These are phyloP conservation scores for Irpex sp. DNA, from an alignment of 1,284 basidiomycete species.

Conservation along the genomic window DNA sequence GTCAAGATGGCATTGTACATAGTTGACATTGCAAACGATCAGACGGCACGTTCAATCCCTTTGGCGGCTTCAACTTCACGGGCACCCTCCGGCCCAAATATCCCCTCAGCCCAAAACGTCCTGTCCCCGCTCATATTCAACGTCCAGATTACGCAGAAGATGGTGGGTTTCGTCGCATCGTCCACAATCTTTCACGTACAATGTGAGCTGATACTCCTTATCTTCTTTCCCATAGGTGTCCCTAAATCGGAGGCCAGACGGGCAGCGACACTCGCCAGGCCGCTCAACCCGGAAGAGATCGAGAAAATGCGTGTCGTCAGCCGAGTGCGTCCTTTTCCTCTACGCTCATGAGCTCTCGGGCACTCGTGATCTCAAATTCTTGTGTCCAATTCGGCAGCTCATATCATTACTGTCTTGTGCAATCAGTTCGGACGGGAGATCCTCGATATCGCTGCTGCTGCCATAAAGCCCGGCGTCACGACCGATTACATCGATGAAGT, in stretches of 20 bases:
- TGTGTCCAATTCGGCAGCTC: slow-evolving; percentile 13
- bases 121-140: slow-evolving; percentile 72
- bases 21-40: no score
- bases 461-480: slow-evolving; percentile 86
- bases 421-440: slow-evolving; percentile 85
- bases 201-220: slow-evolving; percentile 26
- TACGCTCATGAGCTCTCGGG: slow-evolving; percentile 4
- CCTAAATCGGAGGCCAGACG: slow-evolving; percentile 58
- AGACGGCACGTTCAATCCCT: slow-evolving; percentile 77
- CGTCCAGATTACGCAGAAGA: slow-evolving; percentile 77
- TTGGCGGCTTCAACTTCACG: slow-evolving; percentile 62
- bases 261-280: slow-evolving; percentile 59
- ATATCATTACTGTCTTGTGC: slow-evolving; percentile 14
- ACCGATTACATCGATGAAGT: slow-evolving; percentile 95
- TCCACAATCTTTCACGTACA: slow-evolving; percentile 21
- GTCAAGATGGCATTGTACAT: not conserved
- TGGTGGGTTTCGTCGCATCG: slow-evolving; percentile 43
- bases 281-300: slow-evolving; percentile 65
- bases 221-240: slow-evolving; percentile 40
- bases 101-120: slow-evolving; percentile 68
- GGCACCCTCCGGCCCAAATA: slow-evolving; percentile 74
- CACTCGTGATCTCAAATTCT: slow-evolving; percentile 18
- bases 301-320: slow-evolving; percentile 79
- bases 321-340: slow-evolving; percentile 46
- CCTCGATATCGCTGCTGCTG: slow-evolving; percentile 84